phyloP scores from a whole-genome alignment of 768 basidiomycete genomes.

The Tylopilus plumbeoviolaceoides region DNA sequence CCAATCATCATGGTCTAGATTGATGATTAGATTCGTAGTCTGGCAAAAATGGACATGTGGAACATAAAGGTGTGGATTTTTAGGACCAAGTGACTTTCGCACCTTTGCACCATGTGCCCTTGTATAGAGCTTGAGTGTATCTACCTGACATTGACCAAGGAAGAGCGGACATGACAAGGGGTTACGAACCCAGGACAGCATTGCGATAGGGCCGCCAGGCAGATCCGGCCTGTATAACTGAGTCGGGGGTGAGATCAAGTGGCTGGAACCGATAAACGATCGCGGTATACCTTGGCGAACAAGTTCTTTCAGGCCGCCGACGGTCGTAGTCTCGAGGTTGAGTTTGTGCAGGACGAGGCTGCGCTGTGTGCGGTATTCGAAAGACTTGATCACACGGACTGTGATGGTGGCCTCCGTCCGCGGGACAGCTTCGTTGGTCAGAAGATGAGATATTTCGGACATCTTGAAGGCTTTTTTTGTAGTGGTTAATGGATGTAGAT shows the following conservation, averaged over 20 bases:
- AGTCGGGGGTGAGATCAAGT: constrained; percentile 5
- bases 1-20: constrained; percentile 94
- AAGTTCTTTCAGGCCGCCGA: constrained; percentile 70
- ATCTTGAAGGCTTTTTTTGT: constrained; percentile 15
- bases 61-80: background rate
- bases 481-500: background rate
- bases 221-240: constrained; percentile 68
- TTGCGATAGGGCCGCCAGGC: constrained; percentile 90
- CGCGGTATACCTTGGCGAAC: constrained; percentile 55
- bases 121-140: constrained; percentile 92
- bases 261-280: background rate
- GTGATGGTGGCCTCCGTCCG: constrained; percentile 81
- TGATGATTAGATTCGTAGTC: constrained; percentile 98
- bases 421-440: constrained; percentile 65
- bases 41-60: constrained; percentile 30
- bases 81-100: background rate
- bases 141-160: constrained; percentile 36
- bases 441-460: constrained; percentile 38
- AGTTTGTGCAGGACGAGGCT: constrained; percentile 79
- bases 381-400: constrained; percentile 90
- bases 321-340: constrained; percentile 76
- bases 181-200: constrained; percentile 53
- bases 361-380: constrained; percentile 87
- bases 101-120: constrained; percentile 95
- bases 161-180: background rate